Percentiles rank a stretch among this genome's conserved stretches.
Evolutionary conservation across 1,284 basidiomycete genomes (phyloP).

Genomic region (Hymenochaete sp.): DNA sequence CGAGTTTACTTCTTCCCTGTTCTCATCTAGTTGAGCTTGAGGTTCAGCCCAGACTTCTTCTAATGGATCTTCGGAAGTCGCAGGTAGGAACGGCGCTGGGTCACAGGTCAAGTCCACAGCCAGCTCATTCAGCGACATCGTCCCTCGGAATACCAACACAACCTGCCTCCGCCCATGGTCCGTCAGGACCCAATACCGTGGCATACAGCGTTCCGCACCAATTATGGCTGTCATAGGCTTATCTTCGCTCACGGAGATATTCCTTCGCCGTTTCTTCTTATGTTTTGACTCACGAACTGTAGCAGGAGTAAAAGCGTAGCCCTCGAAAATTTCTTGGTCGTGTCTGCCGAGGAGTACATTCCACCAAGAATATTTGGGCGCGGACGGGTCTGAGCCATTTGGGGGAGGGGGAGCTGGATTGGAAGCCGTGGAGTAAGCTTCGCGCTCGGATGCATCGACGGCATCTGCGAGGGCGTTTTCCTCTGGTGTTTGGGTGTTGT

Average conservation of each 20-base stretch:
- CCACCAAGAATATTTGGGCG: conserved; percentile 63
- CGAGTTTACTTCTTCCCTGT: conserved; percentile 17
- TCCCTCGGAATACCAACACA: conserved; percentile 54
- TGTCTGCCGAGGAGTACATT: conserved; percentile 66
- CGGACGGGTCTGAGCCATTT: conserved; percentile 7
- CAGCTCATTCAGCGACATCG: conserved; percentile 75
- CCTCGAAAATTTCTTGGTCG: conserved; percentile 70
- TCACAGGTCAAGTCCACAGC: conserved; percentile 78
- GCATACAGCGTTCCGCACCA: conserved; percentile 64
- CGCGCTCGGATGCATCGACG: conserved; percentile 59
- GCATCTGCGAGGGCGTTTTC: conserved; percentile 58
- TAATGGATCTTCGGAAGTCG: conserved; percentile 26
- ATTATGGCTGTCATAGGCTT: conserved; percentile 40
- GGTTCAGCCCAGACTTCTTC: conserved; percentile 21
- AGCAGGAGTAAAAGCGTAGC: conserved; percentile 33
- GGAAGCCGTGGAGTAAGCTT: conserved; percentile 29
- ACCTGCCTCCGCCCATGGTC: conserved; percentile 65
- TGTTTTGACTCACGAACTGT: conserved; percentile 20
- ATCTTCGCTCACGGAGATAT: conserved; percentile 34
- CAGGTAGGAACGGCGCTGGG: conserved; percentile 55
- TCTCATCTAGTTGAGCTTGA: conserved; percentile 19
- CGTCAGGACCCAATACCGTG: conserved; percentile 73
- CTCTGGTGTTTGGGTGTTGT: conserved; percentile 29
- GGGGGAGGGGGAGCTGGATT: conserved; percentile 10
- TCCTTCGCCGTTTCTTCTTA: conserved; percentile 25